Percentiles rank a stretch among this genome's conserved stretches.
Conservation (phyloP, 345 rosid genomes). For the Leavenworthia alabamica region DNA sequence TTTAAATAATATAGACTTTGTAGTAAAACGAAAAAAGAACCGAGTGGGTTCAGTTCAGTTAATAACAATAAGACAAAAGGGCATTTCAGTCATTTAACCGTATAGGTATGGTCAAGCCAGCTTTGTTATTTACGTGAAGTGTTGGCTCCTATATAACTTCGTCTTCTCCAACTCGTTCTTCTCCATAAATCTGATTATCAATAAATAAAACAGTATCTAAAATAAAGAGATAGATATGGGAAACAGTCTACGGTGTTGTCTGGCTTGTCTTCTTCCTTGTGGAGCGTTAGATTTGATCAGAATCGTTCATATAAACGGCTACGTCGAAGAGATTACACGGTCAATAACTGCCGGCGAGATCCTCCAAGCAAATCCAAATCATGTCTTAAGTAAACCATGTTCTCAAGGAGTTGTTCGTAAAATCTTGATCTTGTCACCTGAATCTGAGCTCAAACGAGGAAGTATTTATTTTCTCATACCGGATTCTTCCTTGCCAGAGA, state of each 20-base stretch:
- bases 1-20: background rate
- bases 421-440: constrained; percentile 78
- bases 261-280: constrained; percentile 90
- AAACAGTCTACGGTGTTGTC: constrained; percentile 78
- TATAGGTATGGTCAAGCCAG: constrained; percentile 21
- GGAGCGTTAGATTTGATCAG: constrained; percentile 95
- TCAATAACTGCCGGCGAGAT: constrained; percentile 79
- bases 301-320: constrained; percentile 83
- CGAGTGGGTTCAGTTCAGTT: background rate
- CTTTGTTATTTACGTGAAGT: constrained; percentile 18
- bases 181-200: constrained; percentile 24
- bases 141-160: constrained; percentile 29
- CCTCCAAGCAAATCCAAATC: constrained; percentile 74
- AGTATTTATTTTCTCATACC: constrained; percentile 87
- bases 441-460: constrained; percentile 83
- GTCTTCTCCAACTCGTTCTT: constrained; percentile 27
- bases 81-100: background rate
- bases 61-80: constrained; percentile 5
- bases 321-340: constrained; percentile 67
- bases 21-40: background rate
- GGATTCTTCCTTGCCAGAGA: constrained; percentile 47
- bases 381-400: constrained; percentile 74
- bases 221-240: constrained; percentile 46
- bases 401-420: constrained; percentile 80
- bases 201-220: background rate